A percentile compares a stretch with the other conserved stretches of the same genome.
These are phyloP conservation scores for Daucus carota DNA, from an alignment of 129 eudicot species.

Conservation along the genomic window DH1_v3.0 NC_030384.2:27144501-27145000, in stretches of 20 bases:
- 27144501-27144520: too few relatives aligned
- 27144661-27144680: background rate
- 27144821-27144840: background rate
- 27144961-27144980: slow-evolving; percentile 22
- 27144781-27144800: background rate
- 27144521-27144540: too few relatives aligned
- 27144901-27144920: slow-evolving; percentile 13
- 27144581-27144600: too few relatives aligned
- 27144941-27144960: slow-evolving; percentile 15
- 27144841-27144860: background rate
- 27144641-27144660: background rate
- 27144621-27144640: background rate
- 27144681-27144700: background rate
- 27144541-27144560: too few relatives aligned
- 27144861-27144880: background rate
- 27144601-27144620: background rate
- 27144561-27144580: too few relatives aligned
- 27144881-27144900: slow-evolving; percentile 13
- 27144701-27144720: background rate
- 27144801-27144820: background rate
- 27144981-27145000: slow-evolving; percentile 22
- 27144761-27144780: slow-evolving; percentile 10
- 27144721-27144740: background rate
- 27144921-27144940: slow-evolving; percentile 24
- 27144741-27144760: background rate